Conservation (phyloP, 345 rosid genomes). For the Aurinia saxatilis region DNA sequence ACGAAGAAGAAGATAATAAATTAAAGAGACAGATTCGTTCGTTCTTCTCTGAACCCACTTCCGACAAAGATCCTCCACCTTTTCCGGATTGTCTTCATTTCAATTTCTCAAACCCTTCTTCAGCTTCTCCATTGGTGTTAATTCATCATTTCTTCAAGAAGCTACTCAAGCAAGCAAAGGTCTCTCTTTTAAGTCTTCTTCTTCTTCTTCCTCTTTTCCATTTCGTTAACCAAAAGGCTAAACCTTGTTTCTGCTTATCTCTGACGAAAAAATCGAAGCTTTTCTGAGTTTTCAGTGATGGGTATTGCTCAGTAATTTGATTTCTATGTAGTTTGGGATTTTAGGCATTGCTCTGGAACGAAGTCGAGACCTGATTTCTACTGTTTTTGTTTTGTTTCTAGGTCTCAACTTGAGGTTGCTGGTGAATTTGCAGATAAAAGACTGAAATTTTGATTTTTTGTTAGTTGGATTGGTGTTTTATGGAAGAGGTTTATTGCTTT, state of each 20-base stretch:
- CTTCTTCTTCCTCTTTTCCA: background rate
- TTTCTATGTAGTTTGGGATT: background rate
- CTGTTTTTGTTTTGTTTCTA: background rate
- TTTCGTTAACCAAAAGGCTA: background rate
- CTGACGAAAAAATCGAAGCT: slow-evolving; percentile 13
- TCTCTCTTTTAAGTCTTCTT: slow-evolving; percentile 1
- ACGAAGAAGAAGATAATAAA: slow-evolving; percentile 22
- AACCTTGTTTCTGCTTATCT: background rate
- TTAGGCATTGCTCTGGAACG: background rate
- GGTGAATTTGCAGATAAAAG: background rate
- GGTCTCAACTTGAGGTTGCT: slow-evolving; percentile 1
- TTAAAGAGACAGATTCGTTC: slow-evolving; percentile 17
- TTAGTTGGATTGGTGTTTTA: slow-evolving; percentile 7
- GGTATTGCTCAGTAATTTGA: background rate
- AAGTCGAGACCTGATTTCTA: background rate
- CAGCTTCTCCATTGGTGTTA: slow-evolving; percentile 9
- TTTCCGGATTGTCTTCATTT: background rate
- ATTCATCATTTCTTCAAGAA: background rate
- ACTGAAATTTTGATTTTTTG: slow-evolving; percentile 2
- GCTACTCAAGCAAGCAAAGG: background rate
- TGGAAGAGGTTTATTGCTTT: slow-evolving; percentile 1
- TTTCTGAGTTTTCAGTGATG: background rate
- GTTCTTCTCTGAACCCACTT: slow-evolving; percentile 13
- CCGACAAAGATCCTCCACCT: slow-evolving; percentile 22
- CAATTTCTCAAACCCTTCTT: background rate